Conservation (phyloP, 805 yeast genomes). For the Myxozyma melibiosi region DNA sequence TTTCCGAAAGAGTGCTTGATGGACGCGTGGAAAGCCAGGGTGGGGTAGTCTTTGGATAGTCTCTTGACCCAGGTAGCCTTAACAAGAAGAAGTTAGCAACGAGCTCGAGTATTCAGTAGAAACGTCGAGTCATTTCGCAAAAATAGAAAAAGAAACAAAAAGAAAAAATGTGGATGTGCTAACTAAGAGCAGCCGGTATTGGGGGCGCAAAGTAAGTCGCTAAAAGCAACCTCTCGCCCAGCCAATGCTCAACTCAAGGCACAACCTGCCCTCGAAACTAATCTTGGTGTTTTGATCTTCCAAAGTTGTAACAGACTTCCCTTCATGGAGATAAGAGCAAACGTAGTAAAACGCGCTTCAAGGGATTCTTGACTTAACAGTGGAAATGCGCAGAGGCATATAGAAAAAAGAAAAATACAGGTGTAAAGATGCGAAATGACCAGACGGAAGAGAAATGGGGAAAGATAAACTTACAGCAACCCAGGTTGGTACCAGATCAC, state of each 20-base stretch:
- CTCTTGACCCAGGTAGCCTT: slow-evolving; percentile 99
- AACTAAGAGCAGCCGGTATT: slow-evolving; percentile 70
- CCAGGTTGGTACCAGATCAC: slow-evolving; percentile 99
- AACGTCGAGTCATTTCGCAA: slow-evolving; percentile 41
- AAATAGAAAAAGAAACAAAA: slow-evolving; percentile 21
- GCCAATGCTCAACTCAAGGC: slow-evolving; percentile 78
- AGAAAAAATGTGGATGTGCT: slow-evolving; percentile 68
- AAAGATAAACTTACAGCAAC: slow-evolving; percentile 83
- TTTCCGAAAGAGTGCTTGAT: slow-evolving; percentile 97
- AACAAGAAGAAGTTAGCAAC: slow-evolving; percentile 9
- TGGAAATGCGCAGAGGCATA: slow-evolving; percentile 49
- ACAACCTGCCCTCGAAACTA: slow-evolving; percentile 49
- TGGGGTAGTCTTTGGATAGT: slow-evolving; percentile 86
- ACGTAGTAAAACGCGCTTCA: slow-evolving; percentile 18
- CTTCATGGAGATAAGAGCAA: slow-evolving; percentile 46
- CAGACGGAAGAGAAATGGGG: slow-evolving; percentile 21
- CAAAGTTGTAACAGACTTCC: slow-evolving; percentile 97
- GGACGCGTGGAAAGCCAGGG: slow-evolving; percentile 96
- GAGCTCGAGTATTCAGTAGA: neutral
- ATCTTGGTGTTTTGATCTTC: slow-evolving; percentile 64
- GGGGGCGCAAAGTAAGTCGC: slow-evolving; percentile 21
- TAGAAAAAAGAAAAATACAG: slow-evolving; percentile 20
- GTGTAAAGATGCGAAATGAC: neutral
- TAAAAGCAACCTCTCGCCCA: slow-evolving; percentile 40
- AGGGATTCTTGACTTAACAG: slow-evolving; percentile 58